Conservation (phyloP, 2,329 filamentous ascomycete genomes). For the Clonostachys byssicola region DNA sequence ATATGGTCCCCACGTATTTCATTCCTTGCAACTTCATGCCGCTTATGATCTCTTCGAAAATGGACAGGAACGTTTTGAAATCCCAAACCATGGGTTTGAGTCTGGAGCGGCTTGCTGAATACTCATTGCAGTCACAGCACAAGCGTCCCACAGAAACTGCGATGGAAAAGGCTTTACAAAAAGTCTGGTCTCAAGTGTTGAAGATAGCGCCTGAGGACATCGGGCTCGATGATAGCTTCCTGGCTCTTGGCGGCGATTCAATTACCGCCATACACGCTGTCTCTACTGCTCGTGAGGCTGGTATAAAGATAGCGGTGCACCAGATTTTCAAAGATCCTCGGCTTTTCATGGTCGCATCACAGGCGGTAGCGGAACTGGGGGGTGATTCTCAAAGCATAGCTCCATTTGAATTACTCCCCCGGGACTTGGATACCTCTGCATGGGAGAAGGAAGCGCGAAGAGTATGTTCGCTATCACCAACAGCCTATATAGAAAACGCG, state of each 20-base stretch:
- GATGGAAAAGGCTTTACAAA: conserved; percentile 12
- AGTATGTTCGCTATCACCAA: no score
- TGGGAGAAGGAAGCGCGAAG: background rate
- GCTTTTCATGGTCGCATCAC: background rate
- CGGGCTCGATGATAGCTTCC: conserved; percentile 11
- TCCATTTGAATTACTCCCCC: background rate
- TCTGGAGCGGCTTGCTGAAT: background rate
- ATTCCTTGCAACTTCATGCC: conserved; percentile 6
- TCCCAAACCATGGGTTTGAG: background rate
- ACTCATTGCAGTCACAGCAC: background rate
- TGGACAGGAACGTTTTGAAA: conserved; percentile 4
- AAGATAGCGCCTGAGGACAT: conserved; percentile 16
- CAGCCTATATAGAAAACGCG: background rate
- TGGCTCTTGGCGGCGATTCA: conserved; percentile 14
- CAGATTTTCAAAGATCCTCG: conserved; percentile 1
- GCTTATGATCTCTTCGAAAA: conserved; percentile 5
- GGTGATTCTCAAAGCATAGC: conserved; percentile 3
- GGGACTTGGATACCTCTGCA: conserved; percentile 6
- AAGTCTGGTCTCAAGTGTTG: conserved; percentile 39
- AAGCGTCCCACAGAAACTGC: background rate
- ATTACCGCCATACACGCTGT: conserved; percentile 8
- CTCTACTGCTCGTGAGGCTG: background rate
- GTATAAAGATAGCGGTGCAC: background rate
- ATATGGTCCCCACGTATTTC: conserved; percentile 7
- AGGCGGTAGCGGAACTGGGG: background rate